A percentile compares a stretch with the other conserved stretches of the same genome.
These are phyloP conservation scores for Leishmania major DNA, from an alignment of 208 protist genomes.

Conservation along the genomic window DNA sequence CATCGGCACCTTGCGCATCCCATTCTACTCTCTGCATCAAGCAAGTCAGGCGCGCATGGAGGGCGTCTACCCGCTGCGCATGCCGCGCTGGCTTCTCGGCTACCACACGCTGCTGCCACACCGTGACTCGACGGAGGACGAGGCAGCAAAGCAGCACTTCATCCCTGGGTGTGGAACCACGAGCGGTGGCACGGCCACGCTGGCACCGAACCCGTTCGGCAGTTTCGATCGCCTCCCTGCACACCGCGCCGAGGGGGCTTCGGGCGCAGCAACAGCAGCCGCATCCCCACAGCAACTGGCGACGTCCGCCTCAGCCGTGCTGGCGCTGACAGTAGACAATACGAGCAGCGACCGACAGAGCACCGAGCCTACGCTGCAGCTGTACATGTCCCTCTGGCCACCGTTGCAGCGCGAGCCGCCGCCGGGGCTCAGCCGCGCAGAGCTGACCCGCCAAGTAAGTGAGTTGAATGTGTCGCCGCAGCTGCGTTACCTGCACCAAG, in stretches of 20 bases:
- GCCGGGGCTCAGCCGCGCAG: conserved; percentile 29
- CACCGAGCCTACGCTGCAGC: conserved; percentile 56
- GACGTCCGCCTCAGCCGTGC: not conserved
- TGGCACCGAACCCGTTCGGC: not conserved
- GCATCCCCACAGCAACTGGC: not conserved
- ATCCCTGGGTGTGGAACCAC: not conserved
- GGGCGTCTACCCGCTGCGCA: conserved; percentile 69
- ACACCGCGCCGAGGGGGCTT: not conserved
- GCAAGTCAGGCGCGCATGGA: conserved; percentile 70
- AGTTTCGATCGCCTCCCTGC: not conserved
- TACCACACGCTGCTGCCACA: conserved; percentile 36
- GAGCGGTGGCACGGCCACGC: not conserved
- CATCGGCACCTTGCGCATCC: conserved; percentile 72
- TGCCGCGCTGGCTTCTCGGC: conserved; percentile 75
- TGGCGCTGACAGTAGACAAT: not conserved
- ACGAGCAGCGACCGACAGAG: conserved; percentile 1
- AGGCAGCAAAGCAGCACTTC: not conserved
- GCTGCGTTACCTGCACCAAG: conserved; percentile 65
- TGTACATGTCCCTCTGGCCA: conserved; percentile 85
- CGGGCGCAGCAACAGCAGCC: not conserved
- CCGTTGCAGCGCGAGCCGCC: conserved; percentile 57
- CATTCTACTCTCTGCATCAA: conserved; percentile 79
- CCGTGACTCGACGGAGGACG: not conserved
- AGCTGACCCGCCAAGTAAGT: conserved; percentile 40
- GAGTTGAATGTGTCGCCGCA: conserved; percentile 57